Conservation (phyloP, 1,284 basidiomycete genomes). For the Waitea zeae region DNA sequence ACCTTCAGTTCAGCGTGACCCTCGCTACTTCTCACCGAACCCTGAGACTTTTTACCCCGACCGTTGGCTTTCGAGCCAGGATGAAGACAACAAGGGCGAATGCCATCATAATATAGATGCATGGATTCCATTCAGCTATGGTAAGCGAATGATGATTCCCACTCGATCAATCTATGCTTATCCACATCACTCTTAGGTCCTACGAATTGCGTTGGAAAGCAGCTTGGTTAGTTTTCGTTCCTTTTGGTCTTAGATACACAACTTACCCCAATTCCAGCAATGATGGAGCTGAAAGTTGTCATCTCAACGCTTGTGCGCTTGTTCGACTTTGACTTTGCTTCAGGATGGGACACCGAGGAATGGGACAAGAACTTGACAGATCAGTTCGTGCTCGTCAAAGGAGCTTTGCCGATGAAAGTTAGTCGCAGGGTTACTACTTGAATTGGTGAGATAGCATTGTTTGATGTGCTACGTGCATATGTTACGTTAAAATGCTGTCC, state of each 20-base stretch:
- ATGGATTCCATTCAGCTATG: conserved; percentile 15
- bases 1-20: conserved; percentile 14
- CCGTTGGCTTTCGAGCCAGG: conserved; percentile 11
- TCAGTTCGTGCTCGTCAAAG: conserved; percentile 4
- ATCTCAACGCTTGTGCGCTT: conserved; percentile 8
- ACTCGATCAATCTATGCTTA: not conserved
- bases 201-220: not conserved
- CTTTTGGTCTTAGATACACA: too few species aligned
- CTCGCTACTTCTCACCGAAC: conserved; percentile 13
- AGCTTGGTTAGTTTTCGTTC: conserved; percentile 12
- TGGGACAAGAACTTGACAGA: conserved; percentile 8
- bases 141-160: conserved; percentile 4
- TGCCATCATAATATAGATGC: conserved; percentile 11
- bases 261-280: too few species aligned
- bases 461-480: too few species aligned
- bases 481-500: too few species aligned
- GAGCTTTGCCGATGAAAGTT: too few species aligned
- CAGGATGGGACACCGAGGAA: conserved; percentile 4
- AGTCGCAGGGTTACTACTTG: too few species aligned
- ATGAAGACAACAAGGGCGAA: conserved; percentile 5
- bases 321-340: conserved; percentile 7
- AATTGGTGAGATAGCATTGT: too few species aligned
- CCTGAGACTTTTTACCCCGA: conserved; percentile 15
- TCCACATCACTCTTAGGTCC: not conserved
- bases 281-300: conserved; percentile 11